A percentile compares a stretch with the other conserved stretches of the same genome.
Conservation (phyloP, 2,329 filamentous ascomycete genomes). For the Aspergillus bombycis region DNA sequence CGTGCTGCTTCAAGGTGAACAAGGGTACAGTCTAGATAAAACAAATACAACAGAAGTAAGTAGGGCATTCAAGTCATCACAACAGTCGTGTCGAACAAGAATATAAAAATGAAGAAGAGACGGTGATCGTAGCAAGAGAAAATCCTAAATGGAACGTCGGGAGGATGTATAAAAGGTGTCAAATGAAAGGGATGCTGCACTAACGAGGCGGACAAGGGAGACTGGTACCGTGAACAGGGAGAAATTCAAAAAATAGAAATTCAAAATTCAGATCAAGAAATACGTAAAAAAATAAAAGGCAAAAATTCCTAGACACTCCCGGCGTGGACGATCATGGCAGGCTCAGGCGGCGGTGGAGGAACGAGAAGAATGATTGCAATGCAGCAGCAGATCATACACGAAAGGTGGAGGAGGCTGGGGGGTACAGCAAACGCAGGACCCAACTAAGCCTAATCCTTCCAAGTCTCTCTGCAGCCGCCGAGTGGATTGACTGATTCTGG, state of each 20-base stretch:
- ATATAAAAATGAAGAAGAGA: constrained; percentile 13
- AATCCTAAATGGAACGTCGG: constrained; percentile 5
- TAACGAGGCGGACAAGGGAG: constrained; percentile 34
- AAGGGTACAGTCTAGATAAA: constrained; percentile 21
- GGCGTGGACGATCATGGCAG: constrained; percentile 11
- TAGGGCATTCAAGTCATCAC: constrained; percentile 24
- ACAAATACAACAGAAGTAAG: constrained; percentile 15
- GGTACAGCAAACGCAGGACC: constrained; percentile 26
- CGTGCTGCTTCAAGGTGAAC: constrained; percentile 11
- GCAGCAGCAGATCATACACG: constrained; percentile 27
- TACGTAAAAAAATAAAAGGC: constrained; percentile 25
- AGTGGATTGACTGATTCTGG: constrained; percentile 17
- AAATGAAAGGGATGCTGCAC: constrained; percentile 28
- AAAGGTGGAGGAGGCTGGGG: constrained; percentile 32
- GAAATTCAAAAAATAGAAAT: constrained; percentile 23
- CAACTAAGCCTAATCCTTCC: constrained; percentile 17
- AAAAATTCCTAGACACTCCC: constrained; percentile 20
- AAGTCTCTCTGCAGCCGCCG: constrained; percentile 17
- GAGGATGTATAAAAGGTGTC: constrained; percentile 30
- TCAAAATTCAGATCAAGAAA: constrained; percentile 23
- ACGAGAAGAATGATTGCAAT: constrained; percentile 18
- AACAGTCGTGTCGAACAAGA: constrained; percentile 15
- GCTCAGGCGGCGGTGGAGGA: constrained; percentile 16
- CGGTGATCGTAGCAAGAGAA: neutral
- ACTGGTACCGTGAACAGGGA: constrained; percentile 5